A percentile compares a stretch with the other conserved stretches of the same genome.
Conservation (phyloP, 371 early-diverging fungal genomes). For the Mortierella sp. region DNA sequence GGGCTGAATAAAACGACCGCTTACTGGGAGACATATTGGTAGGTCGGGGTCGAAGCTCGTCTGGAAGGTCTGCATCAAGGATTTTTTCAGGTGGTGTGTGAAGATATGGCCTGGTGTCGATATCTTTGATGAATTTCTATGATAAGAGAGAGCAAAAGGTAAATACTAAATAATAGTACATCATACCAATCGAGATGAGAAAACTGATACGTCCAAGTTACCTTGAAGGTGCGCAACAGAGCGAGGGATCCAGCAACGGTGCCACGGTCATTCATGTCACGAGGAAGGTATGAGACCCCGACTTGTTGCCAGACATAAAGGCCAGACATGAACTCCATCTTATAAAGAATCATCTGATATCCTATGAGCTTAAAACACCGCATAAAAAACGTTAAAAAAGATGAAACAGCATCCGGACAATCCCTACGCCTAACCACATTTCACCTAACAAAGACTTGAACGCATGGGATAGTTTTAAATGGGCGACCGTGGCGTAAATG, state of each 20-base stretch:
- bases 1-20: too few species aligned
- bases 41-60: background rate
- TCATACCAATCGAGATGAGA: background rate
- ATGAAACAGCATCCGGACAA: background rate
- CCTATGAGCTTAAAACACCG: background rate
- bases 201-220: background rate
- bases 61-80: background rate
- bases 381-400: background rate
- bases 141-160: background rate
- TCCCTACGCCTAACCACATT: background rate
- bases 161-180: background rate
- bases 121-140: background rate
- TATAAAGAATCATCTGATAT: background rate
- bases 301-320: background rate
- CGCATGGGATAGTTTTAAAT: background rate
- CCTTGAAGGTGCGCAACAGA: conserved; percentile 1
- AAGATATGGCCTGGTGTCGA: background rate
- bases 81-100: background rate
- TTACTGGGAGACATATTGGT: background rate
- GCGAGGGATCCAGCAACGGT: background rate
- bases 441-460: conserved; percentile 1
- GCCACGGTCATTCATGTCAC: background rate
- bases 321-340: conserved; percentile 1
- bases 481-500: conserved; percentile 1
- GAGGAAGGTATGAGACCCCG: background rate